Evolutionary conservation across 805 yeast genomes (phyloP).

Genomic region (Saccharomycopsis sp.): DNA sequence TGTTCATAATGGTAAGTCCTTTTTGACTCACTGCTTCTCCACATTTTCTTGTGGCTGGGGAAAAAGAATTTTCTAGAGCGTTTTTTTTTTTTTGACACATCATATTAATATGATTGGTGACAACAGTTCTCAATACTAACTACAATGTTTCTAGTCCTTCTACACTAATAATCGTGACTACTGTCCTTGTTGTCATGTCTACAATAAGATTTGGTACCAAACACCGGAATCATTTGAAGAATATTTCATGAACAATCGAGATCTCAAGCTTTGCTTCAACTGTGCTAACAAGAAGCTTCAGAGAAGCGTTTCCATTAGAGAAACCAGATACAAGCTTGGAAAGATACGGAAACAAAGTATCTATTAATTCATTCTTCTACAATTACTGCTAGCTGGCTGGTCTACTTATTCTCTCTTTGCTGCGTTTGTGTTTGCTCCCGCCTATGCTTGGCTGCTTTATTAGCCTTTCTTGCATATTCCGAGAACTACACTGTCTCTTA

Average conservation of each 20-base stretch:
- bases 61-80: no score
- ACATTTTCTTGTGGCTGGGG: not conserved
- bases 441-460: no score
- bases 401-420: not conserved
- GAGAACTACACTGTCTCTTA: not conserved
- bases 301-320: slow-evolving; percentile 14
- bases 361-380: not conserved
- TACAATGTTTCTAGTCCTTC: not conserved
- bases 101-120: not conserved
- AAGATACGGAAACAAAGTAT: slow-evolving; percentile 12
- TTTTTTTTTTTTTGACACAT: not conserved
- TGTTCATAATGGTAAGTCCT: not conserved
- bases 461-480: not conserved
- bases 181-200: slow-evolving; percentile 18
- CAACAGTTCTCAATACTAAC: not conserved
- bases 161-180: slow-evolving; percentile 11
- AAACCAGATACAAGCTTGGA: slow-evolving; percentile 15
- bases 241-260: slow-evolving; percentile 10
- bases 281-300: slow-evolving; percentile 19
- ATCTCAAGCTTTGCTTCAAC: slow-evolving; percentile 13
- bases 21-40: not conserved
- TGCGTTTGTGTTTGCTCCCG: not conserved
- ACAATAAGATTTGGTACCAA: slow-evolving; percentile 19
- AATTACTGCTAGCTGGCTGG: not conserved
- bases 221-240: slow-evolving; percentile 14